Percentiles rank a stretch among this genome's conserved stretches.
These are phyloP conservation scores for Leccinum uliginosum DNA, from an alignment of 768 basidiomycete species.

Conservation along the genomic window DNA sequence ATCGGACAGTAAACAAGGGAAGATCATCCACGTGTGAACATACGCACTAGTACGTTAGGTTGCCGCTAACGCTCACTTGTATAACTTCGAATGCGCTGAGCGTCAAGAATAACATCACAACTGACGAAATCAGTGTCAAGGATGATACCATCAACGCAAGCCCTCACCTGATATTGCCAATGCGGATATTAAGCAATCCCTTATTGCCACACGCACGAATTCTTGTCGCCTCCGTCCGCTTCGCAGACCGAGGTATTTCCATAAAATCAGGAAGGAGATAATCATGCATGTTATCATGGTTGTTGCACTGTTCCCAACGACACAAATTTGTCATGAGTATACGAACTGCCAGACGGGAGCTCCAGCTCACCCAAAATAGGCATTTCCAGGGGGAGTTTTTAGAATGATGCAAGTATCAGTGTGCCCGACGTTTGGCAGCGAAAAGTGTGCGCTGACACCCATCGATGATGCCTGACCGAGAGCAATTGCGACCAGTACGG, in stretches of 20 bases:
- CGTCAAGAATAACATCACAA: conserved; percentile 13
- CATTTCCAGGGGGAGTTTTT: conserved; percentile 6
- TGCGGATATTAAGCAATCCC: conserved; percentile 10
- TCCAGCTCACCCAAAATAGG: conserved; percentile 17
- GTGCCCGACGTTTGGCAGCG: conserved; percentile 3
- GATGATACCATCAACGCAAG: background rate
- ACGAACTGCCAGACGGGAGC: background rate
- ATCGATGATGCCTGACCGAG: conserved; percentile 16
- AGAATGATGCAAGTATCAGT: conserved; percentile 14
- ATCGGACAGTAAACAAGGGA: background rate
- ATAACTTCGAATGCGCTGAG: conserved; percentile 10
- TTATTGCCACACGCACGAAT: conserved; percentile 8
- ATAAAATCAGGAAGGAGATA: conserved; percentile 16
- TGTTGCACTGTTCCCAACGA: conserved; percentile 7
- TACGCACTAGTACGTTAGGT: conserved; percentile 19
- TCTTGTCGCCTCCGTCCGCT: background rate
- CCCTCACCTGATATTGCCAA: conserved; percentile 9
- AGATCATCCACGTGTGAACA: background rate
- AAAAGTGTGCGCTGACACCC: conserved; percentile 10
- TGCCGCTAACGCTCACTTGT: conserved; percentile 5
- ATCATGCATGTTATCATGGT: conserved; percentile 10
- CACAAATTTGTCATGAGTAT: background rate
- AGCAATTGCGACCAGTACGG: conserved; percentile 4
- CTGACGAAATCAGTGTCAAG: background rate
- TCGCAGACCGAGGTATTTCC: conserved; percentile 11